Evolutionary conservation across 2,329 filamentous ascomycete species (phyloP).

Genomic region (Parastagonospora avenae): DNA sequence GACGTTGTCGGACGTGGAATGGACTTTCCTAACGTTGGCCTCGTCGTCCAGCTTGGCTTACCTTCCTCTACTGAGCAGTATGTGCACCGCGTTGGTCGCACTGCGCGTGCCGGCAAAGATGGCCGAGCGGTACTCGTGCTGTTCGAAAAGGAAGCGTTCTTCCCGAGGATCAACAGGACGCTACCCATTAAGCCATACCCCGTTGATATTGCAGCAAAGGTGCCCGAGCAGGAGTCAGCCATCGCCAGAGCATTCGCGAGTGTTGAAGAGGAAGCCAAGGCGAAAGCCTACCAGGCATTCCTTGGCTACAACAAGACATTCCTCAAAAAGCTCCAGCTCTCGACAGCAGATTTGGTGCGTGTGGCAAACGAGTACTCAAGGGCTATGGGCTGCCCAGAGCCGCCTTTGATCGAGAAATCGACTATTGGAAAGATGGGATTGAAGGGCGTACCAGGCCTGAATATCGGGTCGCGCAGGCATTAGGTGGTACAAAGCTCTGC

Average conservation of each 20-base stretch:
- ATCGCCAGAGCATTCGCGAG: constrained; percentile 42
- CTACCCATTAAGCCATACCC: constrained; percentile 59
- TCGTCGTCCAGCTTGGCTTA: constrained; percentile 57
- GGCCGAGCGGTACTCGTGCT: constrained; percentile 61
- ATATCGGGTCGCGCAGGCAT: constrained; percentile 31
- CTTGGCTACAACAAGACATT: constrained; percentile 55
- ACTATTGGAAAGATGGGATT: constrained; percentile 56
- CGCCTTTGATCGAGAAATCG: constrained; percentile 53
- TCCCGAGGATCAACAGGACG: constrained; percentile 54
- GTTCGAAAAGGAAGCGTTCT: constrained; percentile 59
- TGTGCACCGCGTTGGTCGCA: constrained; percentile 50
- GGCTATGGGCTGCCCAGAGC: constrained; percentile 53
- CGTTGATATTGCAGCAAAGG: constrained; percentile 45
- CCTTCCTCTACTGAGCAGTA: constrained; percentile 57
- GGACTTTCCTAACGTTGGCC: constrained; percentile 58
- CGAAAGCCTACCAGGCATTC: constrained; percentile 54
- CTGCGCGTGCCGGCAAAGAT: constrained; percentile 51
- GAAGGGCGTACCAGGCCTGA: constrained; percentile 51
- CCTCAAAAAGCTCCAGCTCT: constrained; percentile 50
- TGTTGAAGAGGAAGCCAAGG: constrained; percentile 49
- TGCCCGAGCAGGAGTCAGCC: constrained; percentile 36
- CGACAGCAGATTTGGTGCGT: constrained; percentile 47
- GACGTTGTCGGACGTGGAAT: constrained; percentile 55
- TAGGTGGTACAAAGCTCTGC: not conserved
- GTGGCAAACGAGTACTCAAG: constrained; percentile 52